phyloP scores from a whole-genome alignment of 2,329 filamentous ascomycete genomes.

The Pseudogymnoascus sp. region DNA sequence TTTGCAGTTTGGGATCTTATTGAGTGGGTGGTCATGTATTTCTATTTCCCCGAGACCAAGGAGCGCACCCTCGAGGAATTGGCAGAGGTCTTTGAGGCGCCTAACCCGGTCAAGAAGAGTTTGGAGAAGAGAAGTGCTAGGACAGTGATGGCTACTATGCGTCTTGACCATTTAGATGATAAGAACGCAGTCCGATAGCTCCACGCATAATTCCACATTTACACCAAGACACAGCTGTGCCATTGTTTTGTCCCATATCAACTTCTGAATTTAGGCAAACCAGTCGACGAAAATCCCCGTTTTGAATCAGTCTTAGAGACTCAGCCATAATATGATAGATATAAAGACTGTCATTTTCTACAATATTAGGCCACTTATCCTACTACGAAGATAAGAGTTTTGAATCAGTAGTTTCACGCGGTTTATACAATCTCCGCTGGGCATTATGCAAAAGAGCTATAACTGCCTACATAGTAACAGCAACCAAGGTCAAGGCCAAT shows the following conservation, averaged over 20 bases:
- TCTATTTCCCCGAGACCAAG: slow-evolving; percentile 48
- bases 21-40: slow-evolving; percentile 37
- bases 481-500: neutral
- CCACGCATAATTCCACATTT: slow-evolving; percentile 8
- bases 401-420: neutral
- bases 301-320: neutral
- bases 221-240: slow-evolving; percentile 11
- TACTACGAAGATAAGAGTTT: neutral
- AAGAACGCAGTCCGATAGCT: slow-evolving; percentile 8
- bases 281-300: neutral
- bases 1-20: slow-evolving; percentile 26
- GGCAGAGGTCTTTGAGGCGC: slow-evolving; percentile 44
- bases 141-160: slow-evolving; percentile 36
- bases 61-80: slow-evolving; percentile 45
- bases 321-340: neutral
- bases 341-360: neutral
- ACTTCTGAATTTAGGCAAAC: neutral
- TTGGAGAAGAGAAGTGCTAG: slow-evolving; percentile 29
- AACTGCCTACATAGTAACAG: neutral
- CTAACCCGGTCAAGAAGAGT: slow-evolving; percentile 35
- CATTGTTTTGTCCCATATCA: slow-evolving; percentile 12
- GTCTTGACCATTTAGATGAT: slow-evolving; percentile 26
- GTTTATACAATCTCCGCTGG: neutral
- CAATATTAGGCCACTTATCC: neutral
- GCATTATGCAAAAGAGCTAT: neutral